Evolutionary conservation across 2,329 filamentous ascomycete genomes (phyloP).

Genomic region (Paecilomyces sp.): DNA sequence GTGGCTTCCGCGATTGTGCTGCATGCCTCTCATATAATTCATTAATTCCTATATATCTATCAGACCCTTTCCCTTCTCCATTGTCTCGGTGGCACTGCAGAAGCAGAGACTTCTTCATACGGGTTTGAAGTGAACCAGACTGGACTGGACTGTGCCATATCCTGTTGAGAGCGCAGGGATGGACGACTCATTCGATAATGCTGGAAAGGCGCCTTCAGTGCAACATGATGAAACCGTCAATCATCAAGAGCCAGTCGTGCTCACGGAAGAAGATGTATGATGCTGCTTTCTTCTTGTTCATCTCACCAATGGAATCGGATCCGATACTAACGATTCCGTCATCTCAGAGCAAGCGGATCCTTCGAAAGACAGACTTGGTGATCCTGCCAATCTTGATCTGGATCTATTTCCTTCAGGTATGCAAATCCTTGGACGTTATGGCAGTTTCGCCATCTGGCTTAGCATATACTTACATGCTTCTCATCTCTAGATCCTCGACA

Average conservation of each 20-base stretch:
- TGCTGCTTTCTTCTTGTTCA: background rate
- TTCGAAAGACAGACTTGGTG: conserved; percentile 53
- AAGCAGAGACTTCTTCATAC: background rate
- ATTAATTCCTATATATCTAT: background rate
- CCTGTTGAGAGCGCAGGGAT: background rate
- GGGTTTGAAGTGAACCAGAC: background rate
- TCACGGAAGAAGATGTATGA: background rate
- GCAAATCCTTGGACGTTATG: background rate
- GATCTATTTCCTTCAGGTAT: conserved; percentile 39
- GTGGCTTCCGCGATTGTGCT: background rate
- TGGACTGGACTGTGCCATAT: background rate
- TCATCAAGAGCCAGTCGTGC: background rate
- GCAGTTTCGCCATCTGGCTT: too few species aligned
- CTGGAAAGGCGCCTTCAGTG: background rate
- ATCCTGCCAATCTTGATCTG: conserved; percentile 46
- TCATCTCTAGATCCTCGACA: conserved; percentile 44
- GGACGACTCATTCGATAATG: background rate
- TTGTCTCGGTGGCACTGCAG: background rate
- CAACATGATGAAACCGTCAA: background rate
- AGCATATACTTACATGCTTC: background rate
- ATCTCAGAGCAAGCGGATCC: conserved; percentile 44
- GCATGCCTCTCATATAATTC: background rate
- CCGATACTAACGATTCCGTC: background rate
- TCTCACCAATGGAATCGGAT: background rate
- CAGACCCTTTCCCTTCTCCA: background rate